Conservation (phyloP, 352 stramenopile genomes). For the Phytophthora pistaciae region DNA sequence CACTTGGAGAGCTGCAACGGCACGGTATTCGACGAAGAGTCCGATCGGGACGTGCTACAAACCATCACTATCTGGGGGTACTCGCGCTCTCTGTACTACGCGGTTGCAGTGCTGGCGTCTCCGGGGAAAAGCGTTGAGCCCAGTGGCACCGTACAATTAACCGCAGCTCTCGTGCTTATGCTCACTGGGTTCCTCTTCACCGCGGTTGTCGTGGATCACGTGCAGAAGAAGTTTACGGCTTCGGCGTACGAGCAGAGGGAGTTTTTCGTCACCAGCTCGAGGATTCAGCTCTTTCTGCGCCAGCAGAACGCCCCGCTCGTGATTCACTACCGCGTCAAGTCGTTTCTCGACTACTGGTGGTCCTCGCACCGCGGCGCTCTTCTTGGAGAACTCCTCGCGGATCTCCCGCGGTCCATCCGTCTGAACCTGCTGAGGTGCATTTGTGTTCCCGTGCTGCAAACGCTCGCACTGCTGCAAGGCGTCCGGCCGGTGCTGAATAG, state of each 20-base stretch:
- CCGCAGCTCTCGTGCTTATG: neutral
- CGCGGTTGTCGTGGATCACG: neutral
- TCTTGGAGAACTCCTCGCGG: no score
- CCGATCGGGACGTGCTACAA: neutral
- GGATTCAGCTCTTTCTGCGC: neutral
- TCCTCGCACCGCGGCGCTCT: no score
- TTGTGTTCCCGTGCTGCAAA: no score
- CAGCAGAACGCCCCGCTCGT: neutral
- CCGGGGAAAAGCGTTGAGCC: neutral
- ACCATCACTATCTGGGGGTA: neutral
- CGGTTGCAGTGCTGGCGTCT: neutral
- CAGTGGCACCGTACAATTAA: neutral
- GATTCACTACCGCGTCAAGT: neutral
- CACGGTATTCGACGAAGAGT: neutral
- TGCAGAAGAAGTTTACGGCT: neutral
- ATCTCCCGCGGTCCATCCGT: no score
- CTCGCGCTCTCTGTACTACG: slow-evolving; percentile 2
- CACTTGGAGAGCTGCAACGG: slow-evolving; percentile 2
- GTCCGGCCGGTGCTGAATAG: slow-evolving; percentile 35
- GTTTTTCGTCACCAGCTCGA: neutral
- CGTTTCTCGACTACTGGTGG: no score
- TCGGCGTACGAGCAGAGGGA: neutral
- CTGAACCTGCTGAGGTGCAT: no score
- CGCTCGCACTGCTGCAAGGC: neutral
- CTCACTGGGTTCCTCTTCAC: neutral